Conservation (phyloP, 192 early-diverging fungal genomes). For the Funneliformis geosporum region DNA sequence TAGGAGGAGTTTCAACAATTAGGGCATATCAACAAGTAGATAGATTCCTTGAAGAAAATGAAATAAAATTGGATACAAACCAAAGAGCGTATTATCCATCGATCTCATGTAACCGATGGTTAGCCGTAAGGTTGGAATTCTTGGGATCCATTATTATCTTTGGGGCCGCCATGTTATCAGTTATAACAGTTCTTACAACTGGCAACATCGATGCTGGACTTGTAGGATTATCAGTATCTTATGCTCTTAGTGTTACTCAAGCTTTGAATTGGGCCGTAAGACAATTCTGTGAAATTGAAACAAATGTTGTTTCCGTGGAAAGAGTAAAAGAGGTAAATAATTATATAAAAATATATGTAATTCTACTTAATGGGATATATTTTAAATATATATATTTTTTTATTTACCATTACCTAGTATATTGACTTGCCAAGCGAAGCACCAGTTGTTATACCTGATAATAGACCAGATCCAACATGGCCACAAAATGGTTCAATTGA, state of each 20-base stretch:
- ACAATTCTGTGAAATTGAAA: slow-evolving; percentile 84
- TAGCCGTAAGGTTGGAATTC: slow-evolving; percentile 77
- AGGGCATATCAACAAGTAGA: slow-evolving; percentile 76
- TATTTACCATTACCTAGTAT: slow-evolving; percentile 67
- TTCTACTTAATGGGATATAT: not conserved
- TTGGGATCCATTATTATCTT: slow-evolving; percentile 71
- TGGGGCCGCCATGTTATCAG: slow-evolving; percentile 71
- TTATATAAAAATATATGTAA: not conserved
- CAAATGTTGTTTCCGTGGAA: slow-evolving; percentile 71
- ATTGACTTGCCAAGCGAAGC: slow-evolving; percentile 78
- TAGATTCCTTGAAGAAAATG: slow-evolving; percentile 66
- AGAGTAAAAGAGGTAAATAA: slow-evolving; percentile 61
- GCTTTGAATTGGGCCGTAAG: slow-evolving; percentile 88
- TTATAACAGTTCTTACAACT: slow-evolving; percentile 60
- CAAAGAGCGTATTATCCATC: slow-evolving; percentile 78
- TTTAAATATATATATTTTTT: slow-evolving; percentile 39
- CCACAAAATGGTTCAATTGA: slow-evolving; percentile 73
- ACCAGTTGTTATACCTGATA: slow-evolving; percentile 64
- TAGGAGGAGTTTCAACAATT: slow-evolving; percentile 74
- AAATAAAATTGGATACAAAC: slow-evolving; percentile 73
- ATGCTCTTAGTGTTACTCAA: slow-evolving; percentile 74
- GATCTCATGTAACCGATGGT: slow-evolving; percentile 68
- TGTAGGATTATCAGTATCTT: slow-evolving; percentile 67
- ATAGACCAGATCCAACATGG: slow-evolving; percentile 65
- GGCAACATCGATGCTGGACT: slow-evolving; percentile 64